These are phyloP conservation scores for Sclerospora graminicola DNA, from an alignment of 352 stramenopile genomes.

Conservation along the genomic window DNA sequence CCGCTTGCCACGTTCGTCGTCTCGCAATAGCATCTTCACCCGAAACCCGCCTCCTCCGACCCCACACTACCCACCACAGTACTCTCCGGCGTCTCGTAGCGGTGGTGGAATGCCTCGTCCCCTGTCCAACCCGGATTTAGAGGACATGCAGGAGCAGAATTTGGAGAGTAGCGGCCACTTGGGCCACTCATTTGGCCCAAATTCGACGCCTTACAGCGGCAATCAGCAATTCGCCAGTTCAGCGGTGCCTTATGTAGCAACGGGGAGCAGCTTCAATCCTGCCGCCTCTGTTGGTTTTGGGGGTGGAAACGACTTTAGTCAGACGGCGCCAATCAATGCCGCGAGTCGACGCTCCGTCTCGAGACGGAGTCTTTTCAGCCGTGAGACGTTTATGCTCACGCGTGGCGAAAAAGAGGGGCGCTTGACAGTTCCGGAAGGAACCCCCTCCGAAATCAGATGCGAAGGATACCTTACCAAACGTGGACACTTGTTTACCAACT, in stretches of 20 bases:
- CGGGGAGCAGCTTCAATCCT: constrained; percentile 17
- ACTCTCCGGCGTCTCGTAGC: constrained; percentile 9
- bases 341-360: constrained; percentile 37
- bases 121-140: constrained; percentile 57
- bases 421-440: constrained; percentile 46
- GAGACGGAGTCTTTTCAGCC: constrained; percentile 65
- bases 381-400: constrained; percentile 66
- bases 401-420: constrained; percentile 57
- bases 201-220: constrained; percentile 18
- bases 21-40: constrained; percentile 43
- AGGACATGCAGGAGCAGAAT: constrained; percentile 27
- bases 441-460: constrained; percentile 49
- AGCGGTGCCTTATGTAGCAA: constrained; percentile 10
- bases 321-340: constrained; percentile 18
- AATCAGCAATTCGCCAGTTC: constrained; percentile 23
- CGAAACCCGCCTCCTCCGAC: constrained; percentile 54
- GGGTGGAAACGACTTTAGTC: constrained; percentile 18
- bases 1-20: constrained; percentile 23
- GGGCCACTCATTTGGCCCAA: constrained; percentile 61
- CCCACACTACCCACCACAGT: constrained; percentile 36
- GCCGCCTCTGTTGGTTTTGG: constrained; percentile 11
- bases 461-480: constrained; percentile 83
- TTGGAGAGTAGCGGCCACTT: constrained; percentile 28
- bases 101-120: constrained; percentile 33
- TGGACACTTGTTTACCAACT: constrained; percentile 85